These are phyloP conservation scores for Sporodiniella umbellata DNA, from an alignment of 371 early-diverging fungal genomes.

Conservation along the genomic window DNA sequence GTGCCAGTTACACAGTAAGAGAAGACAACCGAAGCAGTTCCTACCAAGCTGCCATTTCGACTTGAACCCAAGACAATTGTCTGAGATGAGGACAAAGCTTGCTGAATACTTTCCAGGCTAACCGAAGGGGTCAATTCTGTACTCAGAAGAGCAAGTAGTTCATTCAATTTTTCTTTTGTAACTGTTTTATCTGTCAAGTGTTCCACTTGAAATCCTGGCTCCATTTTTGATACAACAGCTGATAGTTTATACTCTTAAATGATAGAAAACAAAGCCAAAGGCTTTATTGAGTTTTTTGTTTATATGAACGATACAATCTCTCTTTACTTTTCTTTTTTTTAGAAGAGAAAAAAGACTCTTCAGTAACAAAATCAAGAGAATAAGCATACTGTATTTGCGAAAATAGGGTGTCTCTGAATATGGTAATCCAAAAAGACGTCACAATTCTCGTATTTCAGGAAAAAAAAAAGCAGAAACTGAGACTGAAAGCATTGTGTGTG, in stretches of 20 bases:
- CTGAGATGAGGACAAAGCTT: slow-evolving; percentile 21
- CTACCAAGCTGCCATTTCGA: slow-evolving; percentile 14
- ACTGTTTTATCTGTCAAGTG: slow-evolving; percentile 4
- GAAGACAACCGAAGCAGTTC: slow-evolving; percentile 26
- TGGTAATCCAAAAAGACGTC: too few relatives aligned
- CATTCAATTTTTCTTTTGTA: neutral
- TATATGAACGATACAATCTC: too few relatives aligned
- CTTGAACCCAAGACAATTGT: slow-evolving; percentile 22
- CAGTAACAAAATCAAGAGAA: too few relatives aligned
- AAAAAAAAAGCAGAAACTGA: neutral
- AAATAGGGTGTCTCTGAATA: too few relatives aligned
- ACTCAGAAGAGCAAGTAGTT: neutral
- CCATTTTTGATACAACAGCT: too few relatives aligned
- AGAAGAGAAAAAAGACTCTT: too few relatives aligned
- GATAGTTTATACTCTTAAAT: too few relatives aligned
- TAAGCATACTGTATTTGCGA: too few relatives aligned
- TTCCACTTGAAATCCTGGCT: neutral
- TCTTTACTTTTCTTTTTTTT: neutral
- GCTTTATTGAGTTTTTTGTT: too few relatives aligned
- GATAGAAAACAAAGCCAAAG: too few relatives aligned
- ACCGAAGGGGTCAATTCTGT: slow-evolving; percentile 23
- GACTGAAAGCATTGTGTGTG: neutral
- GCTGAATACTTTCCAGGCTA: slow-evolving; percentile 2
- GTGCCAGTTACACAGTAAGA: slow-evolving; percentile 35
- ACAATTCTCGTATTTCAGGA: too few relatives aligned